Base-by-base conservation (phyloP, 1,139 yeast genomes). In the Suhomyces bokatorum region DNA sequence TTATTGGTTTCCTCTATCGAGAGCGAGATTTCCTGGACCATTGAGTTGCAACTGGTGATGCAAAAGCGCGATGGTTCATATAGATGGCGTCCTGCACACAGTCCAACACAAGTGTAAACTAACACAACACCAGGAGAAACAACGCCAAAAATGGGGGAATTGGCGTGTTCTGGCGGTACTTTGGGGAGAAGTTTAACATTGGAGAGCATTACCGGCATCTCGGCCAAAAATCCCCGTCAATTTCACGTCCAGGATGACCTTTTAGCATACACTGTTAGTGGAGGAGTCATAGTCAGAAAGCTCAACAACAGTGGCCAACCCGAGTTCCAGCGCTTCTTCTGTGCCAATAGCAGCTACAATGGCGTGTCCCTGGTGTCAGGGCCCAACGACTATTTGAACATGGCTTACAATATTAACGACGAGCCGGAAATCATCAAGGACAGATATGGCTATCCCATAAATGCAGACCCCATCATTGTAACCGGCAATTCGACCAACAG, bases 211-310 rank as follows among this genome's bases (percentile, higher is more conserved):
- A 37, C 57, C 5, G 76, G 75, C 4, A 62, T 69, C 2, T 67
- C 76, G 1, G 67, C 72, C 10, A 57, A 48, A 39, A 44, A 50
- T 13, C 46, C 63, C 7, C 56, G 57, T 33, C 70, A 75, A 37
- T 67, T 80, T 46, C 63, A 70, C 22, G 62, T 72, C 1, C 70
- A 67, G 22, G 74, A 65, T 11, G 64, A 73, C 48, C 46, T 66
- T 6, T 54, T 83, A 12, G 87, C 84, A 0, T 83, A 82, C 53
- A 73, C 81, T 2, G 86, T 86, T 4, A 82, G 88, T 40, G 86
- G 87, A 6, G 88, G 88, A 0, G 87, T 81, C 0, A 85, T 82
- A 4, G 79, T 81, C 4, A 63, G 77, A 35, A 54, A 59, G 24
- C 45, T 73, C 2, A 58, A 65, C 42, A 33, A 35, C 27, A 51